Base-by-base conservation (phyloP, 805 yeast genomes). In the Teunomyces atbi region DNA sequence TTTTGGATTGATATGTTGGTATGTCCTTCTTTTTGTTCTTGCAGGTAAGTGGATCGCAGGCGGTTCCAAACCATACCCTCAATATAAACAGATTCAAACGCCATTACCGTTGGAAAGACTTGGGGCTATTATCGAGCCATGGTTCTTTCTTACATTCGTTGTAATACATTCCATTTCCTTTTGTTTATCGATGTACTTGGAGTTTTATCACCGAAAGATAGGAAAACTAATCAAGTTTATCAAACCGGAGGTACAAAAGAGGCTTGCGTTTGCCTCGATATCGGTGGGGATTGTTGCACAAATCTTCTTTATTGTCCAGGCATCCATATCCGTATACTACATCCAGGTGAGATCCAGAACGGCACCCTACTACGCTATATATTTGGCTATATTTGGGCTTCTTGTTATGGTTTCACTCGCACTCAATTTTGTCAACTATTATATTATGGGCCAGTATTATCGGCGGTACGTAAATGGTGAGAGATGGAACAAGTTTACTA, bases 361-460 rank as follows among this genome's bases (percentile, higher is more conserved):
- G 10, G 33, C 33, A 13, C 33, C 33, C 7, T 30, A 30, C 16
- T 30, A 30, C 11, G 33, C 33, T 7, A 15, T 30, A 13, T 30
- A 30, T 10, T 30, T 30, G 33, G 33, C 33, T 8, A 30, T 30
- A 18, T 61, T 61, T 48, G 64, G 59, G 5, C 49, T 61, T n/a
- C 51, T 61, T 32, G 53, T 61, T 3, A 53, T 61, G 58, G 42
- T 59, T 2, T 58, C 64, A 3, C 52, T 61, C 33, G 58, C 60
- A 2, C 52, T 61, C 34, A 61, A 61, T 50, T 61, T 61, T 45
- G 52, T 57, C 45, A 61, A 61, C 42, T 61, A 61, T 43, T 61
- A 59, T 47, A 59, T 61, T 44, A 59, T 61, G 65, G 65, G 65
- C 16, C 62, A 59, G 43, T 61, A 60, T 47, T 60, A 58, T 48